Percentiles rank a stretch among this genome's conserved stretches.
phyloP scores from a whole-genome alignment of 495 filamentous ascomycete genomes.

The Lineolata rhizophorae region DNA sequence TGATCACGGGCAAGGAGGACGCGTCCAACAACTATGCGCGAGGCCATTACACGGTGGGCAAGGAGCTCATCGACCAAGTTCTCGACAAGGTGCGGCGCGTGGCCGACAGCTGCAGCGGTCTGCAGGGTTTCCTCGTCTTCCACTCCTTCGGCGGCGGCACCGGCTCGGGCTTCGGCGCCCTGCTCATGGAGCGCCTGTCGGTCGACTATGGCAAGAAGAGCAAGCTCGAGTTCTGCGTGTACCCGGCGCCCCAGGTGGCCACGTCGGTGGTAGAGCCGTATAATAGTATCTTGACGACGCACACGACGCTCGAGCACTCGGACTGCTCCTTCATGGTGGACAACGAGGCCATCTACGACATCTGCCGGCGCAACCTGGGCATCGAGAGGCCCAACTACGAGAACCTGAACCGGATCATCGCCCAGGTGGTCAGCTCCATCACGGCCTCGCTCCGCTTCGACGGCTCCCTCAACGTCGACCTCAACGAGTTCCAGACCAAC shows the following conservation, averaged over 20 bases:
- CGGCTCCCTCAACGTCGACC: constrained; percentile 94
- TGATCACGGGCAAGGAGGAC: constrained; percentile 99
- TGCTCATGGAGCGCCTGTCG: constrained; percentile 92
- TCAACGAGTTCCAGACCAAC: constrained; percentile 99
- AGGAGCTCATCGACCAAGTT: constrained; percentile 94
- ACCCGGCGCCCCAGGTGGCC: constrained; percentile 88
- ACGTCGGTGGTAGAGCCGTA: constrained; percentile 98
- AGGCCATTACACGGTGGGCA: constrained; percentile 97
- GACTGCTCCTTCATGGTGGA: constrained; percentile 99
- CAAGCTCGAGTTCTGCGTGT: constrained; percentile 98
- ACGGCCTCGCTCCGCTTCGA: constrained; percentile 97
- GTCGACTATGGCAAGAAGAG: constrained; percentile 98
- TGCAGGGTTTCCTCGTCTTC: constrained; percentile 97
- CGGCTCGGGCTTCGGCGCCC: constrained; percentile 92
- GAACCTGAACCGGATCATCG: constrained; percentile 95
- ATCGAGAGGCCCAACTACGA: constrained; percentile 94
- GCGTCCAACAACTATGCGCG: constrained; percentile 98
- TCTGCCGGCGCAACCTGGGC: constrained; percentile 90
- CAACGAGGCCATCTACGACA: constrained; percentile 99
- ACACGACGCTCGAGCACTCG: constrained; percentile 97
- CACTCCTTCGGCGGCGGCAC: constrained; percentile 99
- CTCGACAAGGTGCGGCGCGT: constrained; percentile 90
- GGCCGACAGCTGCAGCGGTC: constrained; percentile 89
- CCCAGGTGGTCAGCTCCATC: constrained; percentile 97
- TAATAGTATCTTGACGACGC: constrained; percentile 96